Base-by-base conservation (phyloP, 305 asterid genomes). In the Stenogyne calaminthoides region DNA sequence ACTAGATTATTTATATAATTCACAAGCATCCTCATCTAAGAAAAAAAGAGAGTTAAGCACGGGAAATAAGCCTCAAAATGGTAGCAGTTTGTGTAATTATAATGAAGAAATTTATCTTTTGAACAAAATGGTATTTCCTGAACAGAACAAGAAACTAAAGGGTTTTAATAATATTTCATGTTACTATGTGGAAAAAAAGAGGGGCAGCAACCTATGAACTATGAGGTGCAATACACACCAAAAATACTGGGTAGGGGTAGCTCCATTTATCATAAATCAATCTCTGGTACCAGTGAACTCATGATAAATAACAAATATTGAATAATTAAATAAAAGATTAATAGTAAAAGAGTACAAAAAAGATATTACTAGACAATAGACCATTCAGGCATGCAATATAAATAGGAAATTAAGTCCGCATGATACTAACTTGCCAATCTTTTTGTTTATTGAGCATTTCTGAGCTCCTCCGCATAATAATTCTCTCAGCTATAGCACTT, bases 361-460 rank as follows among this genome's bases (percentile, higher is more conserved):
- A 12, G 72, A 25, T 40, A 52, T 70, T 37, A 60, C 73, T 37
- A 60, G 18, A 75, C 47, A 61, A 52, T 32, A 15, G 66, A 60
- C 22, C 44, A 29, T 34, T 42, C 65, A 59, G n/a, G 39, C 27
- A 55, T 20, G 73, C 34, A 69, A 15, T 46, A 63, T 42, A 42
- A 49, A 46, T 16, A 60, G 64, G 32, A 69, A 64, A 40, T 57
- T 46, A 67, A 73, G 65, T 72, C 27, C 72, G 37, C 73, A 55
- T 37, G 52, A 67, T 69, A 79, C 88, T 77, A 62, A 93, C 98
- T 84, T 86, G 86, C 98, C 98, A 93, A 58, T 83, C 85, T 73
- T 84, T 83, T 81, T 89, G 99, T 81, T 85, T 92, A 78, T 74
- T 85, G 46, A 73, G 93, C 88, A 94, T 88, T 51, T 77, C 84